Evolutionary conservation across 768 basidiomycete species (phyloP), one percentile per base, ranked within the genome.

Genomic region (Leucosporidium yakuticum): DNA sequence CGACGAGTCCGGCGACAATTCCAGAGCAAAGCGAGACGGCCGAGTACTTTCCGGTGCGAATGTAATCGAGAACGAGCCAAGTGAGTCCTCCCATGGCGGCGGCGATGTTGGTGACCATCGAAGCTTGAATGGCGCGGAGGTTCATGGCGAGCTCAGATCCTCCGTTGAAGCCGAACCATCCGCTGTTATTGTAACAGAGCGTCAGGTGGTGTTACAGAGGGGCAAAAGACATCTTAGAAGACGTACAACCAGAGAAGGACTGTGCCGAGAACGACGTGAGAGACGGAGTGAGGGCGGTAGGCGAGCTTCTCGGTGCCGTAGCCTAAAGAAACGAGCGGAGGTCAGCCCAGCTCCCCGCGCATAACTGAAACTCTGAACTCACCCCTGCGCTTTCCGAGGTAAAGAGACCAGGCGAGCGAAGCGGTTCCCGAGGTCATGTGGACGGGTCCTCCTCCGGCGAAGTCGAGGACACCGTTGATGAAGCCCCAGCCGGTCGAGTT

Each of bases 11-110:
- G 29, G 90, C 88, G 69, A 95, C 89, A 25, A 90, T 90, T 29
- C 92, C 92, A 1, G 85, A 90, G 79, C 93, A 95, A 78, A 96
- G 88, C 36, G 91, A 90, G 73, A 95, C 90, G 84, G 91, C 91
- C 39, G 84, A 89, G 83, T 85, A 91, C 78, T 90, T 89, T 50
- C 69, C 65, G 4, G 72, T 68, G 67, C 70, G 68, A 64, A 70
- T 60, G 64, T 20, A 69, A 23, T 70, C 73, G 50, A 75, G 74
- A n/a, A 60, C 51, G 51, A 70, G 63, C 71, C 91, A 93, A 47
- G 88, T 85, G 69, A 90, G 82, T 25, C 89, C 91, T 39, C 85
- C 90, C 69, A 89, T 76, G 4, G 80, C 86, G 4, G 90, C 88
- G 48, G 89, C 88, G 20, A 92, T 80, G 87, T 91, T 92, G 50